These are phyloP conservation scores for Maudiozyma serrabonitensis DNA, from an alignment of 805 yeast genomes.

Conservation along the genomic window DNA sequence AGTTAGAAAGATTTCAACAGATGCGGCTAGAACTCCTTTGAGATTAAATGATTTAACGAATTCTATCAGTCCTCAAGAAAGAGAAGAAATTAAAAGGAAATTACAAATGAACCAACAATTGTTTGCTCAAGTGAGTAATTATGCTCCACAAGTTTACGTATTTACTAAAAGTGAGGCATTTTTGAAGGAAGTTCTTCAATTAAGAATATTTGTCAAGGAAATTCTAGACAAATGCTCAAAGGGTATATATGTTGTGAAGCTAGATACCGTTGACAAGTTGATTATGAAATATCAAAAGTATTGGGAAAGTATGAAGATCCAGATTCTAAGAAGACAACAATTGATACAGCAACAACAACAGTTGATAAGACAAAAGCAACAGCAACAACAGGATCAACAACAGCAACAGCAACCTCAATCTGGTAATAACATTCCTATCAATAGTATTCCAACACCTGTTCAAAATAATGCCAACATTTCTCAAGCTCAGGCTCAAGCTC, in stretches of 20 bases:
- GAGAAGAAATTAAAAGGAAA: conserved; percentile 46
- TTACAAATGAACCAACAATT: conserved; percentile 41
- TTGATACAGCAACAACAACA: conserved; percentile 33
- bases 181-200: conserved; percentile 65
- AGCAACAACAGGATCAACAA: conserved; percentile 27
- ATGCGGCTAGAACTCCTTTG: conserved; percentile 57
- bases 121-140: conserved; percentile 59
- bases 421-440: conserved; percentile 3
- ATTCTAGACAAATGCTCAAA: conserved; percentile 60
- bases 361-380: conserved; percentile 19
- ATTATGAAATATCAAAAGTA: conserved; percentile 65
- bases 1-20: conserved; percentile 55
- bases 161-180: conserved; percentile 68
- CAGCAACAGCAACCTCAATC: conserved; percentile 17
- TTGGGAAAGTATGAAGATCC: conserved; percentile 65
- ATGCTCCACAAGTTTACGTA: conserved; percentile 69
- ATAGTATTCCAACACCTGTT: conserved; percentile 10
- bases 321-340: conserved; percentile 32
- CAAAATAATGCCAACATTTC: conserved; percentile 3
- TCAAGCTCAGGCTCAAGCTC: conserved; percentile 10
- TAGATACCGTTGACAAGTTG: conserved; percentile 60
- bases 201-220: conserved; percentile 69
- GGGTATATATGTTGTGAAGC: conserved; percentile 60
- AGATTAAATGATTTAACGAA: conserved; percentile 57
- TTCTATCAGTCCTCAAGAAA: conserved; percentile 53